Percentiles rank a stretch among this genome's conserved stretches.
phyloP scores from a whole-genome alignment of 1,139 yeast genomes.

The Blastobotrys aristatus region DNA sequence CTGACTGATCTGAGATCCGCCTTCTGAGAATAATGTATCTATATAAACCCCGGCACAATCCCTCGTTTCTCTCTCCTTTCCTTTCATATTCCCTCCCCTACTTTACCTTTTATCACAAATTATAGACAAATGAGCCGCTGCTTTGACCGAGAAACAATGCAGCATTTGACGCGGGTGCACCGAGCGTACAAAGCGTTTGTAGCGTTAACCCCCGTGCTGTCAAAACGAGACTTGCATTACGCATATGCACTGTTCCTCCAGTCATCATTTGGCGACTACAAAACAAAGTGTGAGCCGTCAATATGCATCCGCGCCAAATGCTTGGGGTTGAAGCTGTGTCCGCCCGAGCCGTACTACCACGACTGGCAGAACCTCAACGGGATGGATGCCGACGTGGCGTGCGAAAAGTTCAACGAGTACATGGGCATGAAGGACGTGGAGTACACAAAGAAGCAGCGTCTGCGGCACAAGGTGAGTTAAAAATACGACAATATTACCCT shows the following conservation, averaged over 20 bases:
- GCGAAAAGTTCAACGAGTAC: slow-evolving; percentile 16
- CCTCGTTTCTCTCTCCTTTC: neutral
- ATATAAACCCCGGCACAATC: neutral
- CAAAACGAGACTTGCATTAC: slow-evolving; percentile 11
- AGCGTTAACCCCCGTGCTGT: slow-evolving; percentile 5
- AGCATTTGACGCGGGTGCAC: slow-evolving; percentile 14
- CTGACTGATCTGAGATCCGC: neutral
- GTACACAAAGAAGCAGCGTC: slow-evolving; percentile 7
- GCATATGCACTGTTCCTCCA: slow-evolving; percentile 16
- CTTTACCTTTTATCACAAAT: too few species aligned
- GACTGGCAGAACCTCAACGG: slow-evolving; percentile 15
- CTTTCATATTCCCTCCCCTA: neutral
- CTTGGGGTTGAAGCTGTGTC: slow-evolving; percentile 9
- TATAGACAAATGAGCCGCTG: slow-evolving; percentile 8
- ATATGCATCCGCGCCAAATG: slow-evolving; percentile 15
- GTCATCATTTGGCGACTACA: slow-evolving; percentile 15
- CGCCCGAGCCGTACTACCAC: slow-evolving; percentile 13
- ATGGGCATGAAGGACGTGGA: slow-evolving; percentile 16
- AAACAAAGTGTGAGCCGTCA: slow-evolving; percentile 3
- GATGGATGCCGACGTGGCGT: slow-evolving; percentile 16
- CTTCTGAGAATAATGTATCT: too few species aligned
- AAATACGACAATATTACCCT: neutral
- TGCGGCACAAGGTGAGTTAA: neutral
- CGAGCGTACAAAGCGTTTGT: slow-evolving; percentile 14
- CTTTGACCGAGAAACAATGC: slow-evolving; percentile 15